A percentile compares a stretch with the other conserved stretches of the same genome.
Conservation (phyloP, 306 rosid species). For the peach (Prunus persica) region DNA sequence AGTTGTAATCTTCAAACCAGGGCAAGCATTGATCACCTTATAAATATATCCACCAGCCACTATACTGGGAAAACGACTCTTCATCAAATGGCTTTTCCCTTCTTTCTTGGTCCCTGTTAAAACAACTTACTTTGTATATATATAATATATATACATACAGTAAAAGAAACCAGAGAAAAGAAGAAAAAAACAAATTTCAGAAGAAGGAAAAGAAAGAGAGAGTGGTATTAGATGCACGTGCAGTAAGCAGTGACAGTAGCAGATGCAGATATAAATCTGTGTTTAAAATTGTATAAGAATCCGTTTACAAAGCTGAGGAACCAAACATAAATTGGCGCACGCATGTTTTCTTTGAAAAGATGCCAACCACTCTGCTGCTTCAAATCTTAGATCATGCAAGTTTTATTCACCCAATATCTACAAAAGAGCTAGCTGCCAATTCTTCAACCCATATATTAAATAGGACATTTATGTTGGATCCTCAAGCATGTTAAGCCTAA, state of each 20-base stretch:
- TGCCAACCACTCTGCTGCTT: not conserved
- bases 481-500: not conserved
- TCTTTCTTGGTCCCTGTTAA: not conserved
- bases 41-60: not conserved
- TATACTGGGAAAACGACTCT: constrained; percentile 1
- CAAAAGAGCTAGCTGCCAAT: not conserved
- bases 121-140: no score
- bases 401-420: not conserved
- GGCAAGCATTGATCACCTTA: constrained; percentile 14
- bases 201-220: not conserved
- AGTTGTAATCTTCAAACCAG: not conserved
- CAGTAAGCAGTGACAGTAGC: not conserved
- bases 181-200: not conserved
- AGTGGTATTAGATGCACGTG: not conserved
- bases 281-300: not conserved
- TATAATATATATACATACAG: not conserved
- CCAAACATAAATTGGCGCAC: not conserved
- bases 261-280: not conserved
- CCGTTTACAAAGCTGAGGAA: not conserved
- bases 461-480: constrained; percentile 5
- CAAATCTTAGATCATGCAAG: not conserved
- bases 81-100: not conserved
- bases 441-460: not conserved
- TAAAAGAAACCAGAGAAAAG: not conserved
- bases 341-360: not conserved